phyloP scores from a whole-genome alignment of 2,329 filamentous ascomycete genomes.

The Phoma sp. region DNA sequence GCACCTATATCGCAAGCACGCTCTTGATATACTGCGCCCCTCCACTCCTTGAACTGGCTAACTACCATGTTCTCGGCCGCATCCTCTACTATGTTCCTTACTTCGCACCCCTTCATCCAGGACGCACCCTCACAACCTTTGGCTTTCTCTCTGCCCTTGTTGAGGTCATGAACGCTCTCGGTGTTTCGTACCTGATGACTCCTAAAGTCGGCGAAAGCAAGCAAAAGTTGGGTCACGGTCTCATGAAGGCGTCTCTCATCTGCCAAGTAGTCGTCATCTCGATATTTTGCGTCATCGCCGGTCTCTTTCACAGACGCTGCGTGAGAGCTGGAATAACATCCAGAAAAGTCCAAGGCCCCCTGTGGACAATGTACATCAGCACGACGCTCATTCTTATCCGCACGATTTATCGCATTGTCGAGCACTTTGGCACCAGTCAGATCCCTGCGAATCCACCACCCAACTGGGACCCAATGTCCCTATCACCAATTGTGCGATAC shows the following conservation, averaged over 20 bases:
- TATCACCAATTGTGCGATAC: conserved; percentile 45
- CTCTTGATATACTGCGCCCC: conserved; percentile 41
- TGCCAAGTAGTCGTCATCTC: conserved; percentile 58
- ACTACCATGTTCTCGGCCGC: conserved; percentile 66
- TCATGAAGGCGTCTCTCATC: conserved; percentile 59
- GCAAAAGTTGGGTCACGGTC: conserved; percentile 49
- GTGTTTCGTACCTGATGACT: conserved; percentile 51
- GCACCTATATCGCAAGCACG: conserved; percentile 47
- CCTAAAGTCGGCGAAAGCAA: conserved; percentile 47
- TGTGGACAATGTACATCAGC: conserved; percentile 57
- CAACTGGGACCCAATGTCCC: conserved; percentile 37
- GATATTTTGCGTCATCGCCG: conserved; percentile 54
- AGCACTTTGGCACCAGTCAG: conserved; percentile 59
- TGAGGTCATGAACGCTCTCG: conserved; percentile 58
- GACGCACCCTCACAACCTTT: conserved; percentile 64
- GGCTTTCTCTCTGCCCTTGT: conserved; percentile 60
- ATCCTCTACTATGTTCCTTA: conserved; percentile 67
- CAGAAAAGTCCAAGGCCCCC: conserved; percentile 52
- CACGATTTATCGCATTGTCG: conserved; percentile 59
- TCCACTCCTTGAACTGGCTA: conserved; percentile 50
- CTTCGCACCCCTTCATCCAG: conserved; percentile 63
- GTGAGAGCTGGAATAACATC: conserved; percentile 47
- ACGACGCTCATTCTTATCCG: conserved; percentile 55
- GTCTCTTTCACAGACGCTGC: conserved; percentile 55
- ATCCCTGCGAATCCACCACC: conserved; percentile 49